Base-by-base conservation (phyloP, 495 filamentous ascomycete species). In the Staphylotrichum longicolle region DNA sequence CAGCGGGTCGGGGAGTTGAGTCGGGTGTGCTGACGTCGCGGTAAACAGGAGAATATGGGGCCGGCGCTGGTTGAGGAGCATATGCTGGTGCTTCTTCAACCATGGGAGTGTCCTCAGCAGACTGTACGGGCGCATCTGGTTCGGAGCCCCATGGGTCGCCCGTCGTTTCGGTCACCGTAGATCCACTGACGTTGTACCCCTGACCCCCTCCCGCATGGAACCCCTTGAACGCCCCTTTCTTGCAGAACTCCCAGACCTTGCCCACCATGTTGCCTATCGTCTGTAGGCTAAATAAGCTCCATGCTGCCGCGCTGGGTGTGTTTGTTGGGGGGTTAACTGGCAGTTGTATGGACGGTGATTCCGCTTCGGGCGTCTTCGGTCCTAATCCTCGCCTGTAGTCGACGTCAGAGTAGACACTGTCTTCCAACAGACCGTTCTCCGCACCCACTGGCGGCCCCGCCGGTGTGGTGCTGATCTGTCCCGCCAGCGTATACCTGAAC, bases 141-240 rank as follows among this genome's bases (percentile, higher is more conserved):
- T 72, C 68, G 46, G 72, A 69, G 20, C 51, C 51, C 72, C 69
- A 76, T 12, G 60, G 8, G 34, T 70, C 64, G 7, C 65, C 68
- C 8, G 57, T 58, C 5, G 59, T 59, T 51, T 66, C 54, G 66
- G 72, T 54, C 14, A 69, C 51, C 32, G 66, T 61, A 11, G 71
- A 41, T 2, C 68, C 65, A 12, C 63, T 62, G 9, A 75, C 58
- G 8, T 81, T 75, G 66, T 91, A 96, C 12, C 85, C 88, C 42
- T 76, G 78, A 5, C 91, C 92, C 15, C 88, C 91, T 32, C 91
- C 92, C 12, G 91, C 89, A 58, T 93, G 87, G 74, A 96, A 96
- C 0, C 92, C 92, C 51, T 80, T 77, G 69, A 96, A 93, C 0
- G 88, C 83, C 9, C 84, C 83, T 2, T 79, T 78, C 68, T 80